phyloP scores from a whole-genome alignment of 805 yeast genomes.

The Wickerhamiella australiensis region DNA sequence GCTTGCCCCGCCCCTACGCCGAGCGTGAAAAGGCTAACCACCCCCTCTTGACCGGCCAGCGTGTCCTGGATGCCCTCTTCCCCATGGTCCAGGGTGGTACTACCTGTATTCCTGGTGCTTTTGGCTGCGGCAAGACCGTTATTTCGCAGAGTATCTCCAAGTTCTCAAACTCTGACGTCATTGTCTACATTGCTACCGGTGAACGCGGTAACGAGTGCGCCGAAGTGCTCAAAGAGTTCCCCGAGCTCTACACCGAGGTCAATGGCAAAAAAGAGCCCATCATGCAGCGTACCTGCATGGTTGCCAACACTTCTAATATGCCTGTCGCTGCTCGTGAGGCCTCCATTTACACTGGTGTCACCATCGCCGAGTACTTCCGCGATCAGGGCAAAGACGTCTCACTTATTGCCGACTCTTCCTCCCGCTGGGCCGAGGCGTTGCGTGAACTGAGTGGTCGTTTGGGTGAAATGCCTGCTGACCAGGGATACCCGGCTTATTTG shows the following conservation, averaged over 20 bases:
- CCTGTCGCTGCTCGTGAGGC: conserved; percentile 99
- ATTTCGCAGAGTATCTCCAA: conserved; percentile 95
- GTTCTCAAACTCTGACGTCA: conserved; percentile 93
- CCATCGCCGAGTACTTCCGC: conserved; percentile 97
- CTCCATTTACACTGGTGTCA: conserved; percentile 96
- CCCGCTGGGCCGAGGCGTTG: conserved; percentile 99
- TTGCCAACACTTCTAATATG: conserved; percentile 98
- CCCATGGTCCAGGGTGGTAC: conserved; percentile 99
- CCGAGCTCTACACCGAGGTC: conserved; percentile 84
- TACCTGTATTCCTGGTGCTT: conserved; percentile 99
- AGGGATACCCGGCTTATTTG: conserved; percentile 99
- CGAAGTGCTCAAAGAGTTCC: conserved; percentile 98
- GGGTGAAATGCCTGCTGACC: conserved; percentile 99
- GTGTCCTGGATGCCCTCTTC: conserved; percentile 94
- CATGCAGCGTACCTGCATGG: conserved; percentile 98
- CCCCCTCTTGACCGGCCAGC: conserved; percentile 95
- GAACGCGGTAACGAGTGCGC: conserved; percentile 99
- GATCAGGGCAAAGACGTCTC: conserved; percentile 99
- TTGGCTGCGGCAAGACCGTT: conserved; percentile 98
- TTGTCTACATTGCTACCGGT: conserved; percentile 92
- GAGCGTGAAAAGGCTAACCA: conserved; percentile 86
- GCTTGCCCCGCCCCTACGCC: conserved; percentile 98
- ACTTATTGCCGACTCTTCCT: conserved; percentile 99
- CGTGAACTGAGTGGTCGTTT: conserved; percentile 99
- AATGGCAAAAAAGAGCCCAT: conserved; percentile 94